Evolutionary conservation across 2,329 filamentous ascomycete genomes (phyloP), one percentile per base, ranked within the genome.

Genomic region (Phialophora expanda): DNA sequence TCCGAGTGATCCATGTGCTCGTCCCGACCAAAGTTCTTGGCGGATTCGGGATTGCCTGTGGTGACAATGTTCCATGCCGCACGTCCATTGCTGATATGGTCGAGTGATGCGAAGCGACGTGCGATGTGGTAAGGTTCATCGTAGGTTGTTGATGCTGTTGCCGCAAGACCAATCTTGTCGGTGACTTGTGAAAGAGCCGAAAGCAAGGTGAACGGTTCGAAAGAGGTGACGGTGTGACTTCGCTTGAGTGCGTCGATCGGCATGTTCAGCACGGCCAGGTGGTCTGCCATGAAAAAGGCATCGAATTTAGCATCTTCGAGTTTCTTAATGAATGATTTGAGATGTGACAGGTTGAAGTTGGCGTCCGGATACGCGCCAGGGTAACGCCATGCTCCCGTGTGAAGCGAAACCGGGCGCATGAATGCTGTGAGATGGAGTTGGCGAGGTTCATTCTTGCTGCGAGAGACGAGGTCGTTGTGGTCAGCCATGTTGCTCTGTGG

Each of bases 301-400:
- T 85, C 83, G 68, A 85, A 85, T 62, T 85, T 85, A 67, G 83
- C 83, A 7, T 76, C 78, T 70, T 85, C 83, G 0, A 85, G 78
- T 65, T 82, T 84, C 70, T 84, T 80, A 54, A 84, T 84, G 69
- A 86, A 86, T 0, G 78, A 77, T 55, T 81, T 82, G 4, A 86
- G 75, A 68, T 86, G 83, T 22, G 76, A 74, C 14, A 86, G 78
- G 68, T 85, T 85, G 80, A 86, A 86, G 75, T 86, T 87, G 61
- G 84, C 84, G 62, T 86, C 84, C 0, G 84, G 77, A 62, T 83
- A 84, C 0, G 84, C 76, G 2, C 82, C 82, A 0, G 84, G 84
- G 67, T 86, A 86, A 5, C 84, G 78, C 84, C 84, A 86, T 68
- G 84, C 84, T 34, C 85, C 83, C 1, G 83, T 84, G 68, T 87